Evolutionary conservation across 768 basidiomycete genomes (phyloP), one percentile per base, ranked within the genome.

Genomic region (Mrakia gelida): DNA sequence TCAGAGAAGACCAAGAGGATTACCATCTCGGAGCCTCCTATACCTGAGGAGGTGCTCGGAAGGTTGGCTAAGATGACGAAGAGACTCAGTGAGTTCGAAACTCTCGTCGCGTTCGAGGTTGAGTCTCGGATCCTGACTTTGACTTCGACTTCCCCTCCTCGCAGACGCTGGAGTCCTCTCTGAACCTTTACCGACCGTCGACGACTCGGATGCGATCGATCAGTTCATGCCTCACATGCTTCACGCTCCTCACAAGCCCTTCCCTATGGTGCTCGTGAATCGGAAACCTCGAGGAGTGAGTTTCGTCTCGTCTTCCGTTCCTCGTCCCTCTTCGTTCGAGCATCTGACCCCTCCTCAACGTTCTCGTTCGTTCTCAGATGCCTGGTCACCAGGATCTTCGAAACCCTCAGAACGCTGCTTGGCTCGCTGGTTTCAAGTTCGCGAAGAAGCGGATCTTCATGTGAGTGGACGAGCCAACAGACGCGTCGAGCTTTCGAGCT

Each of bases 191-290:
- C 85, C 86, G 0, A 85, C 85, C 7, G 84, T 86, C 21, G 84
- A 85, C 59, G 85, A 86, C 79, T 84, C 85, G 28, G 84, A 83
- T 63, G 82, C 84, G 28, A 82, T 85, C 67, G 87, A 88, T 75
- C 89, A 89, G 75, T 90, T 90, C 83, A 83, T 85, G 26, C 91
- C 91, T 21, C 89, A 91, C 80, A 85, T 90, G 73, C 82, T 91
- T 6, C 90, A 91, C 78, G 84, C 85, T 26, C 84, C 86, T n/a
- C 89, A 90, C 78, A 84, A 84, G 23, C 87, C 88, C 56, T 87
- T 89, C 81, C 91, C 90, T 3, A 91, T 92, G 73, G 90, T 87
- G 5, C 85, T 92, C 84, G 88, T 90, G 76, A 90, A 89, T 83
- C 87, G 91, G 59, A 86, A 86, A 68, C 90, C 90, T 0, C 87